These are phyloP conservation scores for Paecilomyces sp. DNA, from an alignment of 2,329 filamentous ascomycete genomes.

Conservation along the genomic window DNA sequence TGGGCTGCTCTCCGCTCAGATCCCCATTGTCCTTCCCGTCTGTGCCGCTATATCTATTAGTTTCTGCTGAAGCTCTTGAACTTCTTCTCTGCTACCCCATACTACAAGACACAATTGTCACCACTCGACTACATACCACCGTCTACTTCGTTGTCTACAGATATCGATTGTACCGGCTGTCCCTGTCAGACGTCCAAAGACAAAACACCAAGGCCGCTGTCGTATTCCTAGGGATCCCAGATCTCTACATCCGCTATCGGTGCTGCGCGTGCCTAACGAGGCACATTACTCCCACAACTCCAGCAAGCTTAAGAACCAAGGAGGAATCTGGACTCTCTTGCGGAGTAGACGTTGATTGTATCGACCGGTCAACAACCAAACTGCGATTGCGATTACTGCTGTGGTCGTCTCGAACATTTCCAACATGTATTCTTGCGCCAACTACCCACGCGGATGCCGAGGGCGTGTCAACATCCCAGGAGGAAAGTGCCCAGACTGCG, in stretches of 20 bases:
- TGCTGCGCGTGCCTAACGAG: neutral
- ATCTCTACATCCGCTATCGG: neutral
- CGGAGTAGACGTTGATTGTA: neutral
- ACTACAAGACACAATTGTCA: neutral
- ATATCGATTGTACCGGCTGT: neutral
- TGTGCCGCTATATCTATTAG: neutral
- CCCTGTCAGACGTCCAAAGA: neutral
- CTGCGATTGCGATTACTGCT: neutral
- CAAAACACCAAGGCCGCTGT: neutral
- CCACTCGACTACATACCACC: neutral
- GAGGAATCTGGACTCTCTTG: neutral
- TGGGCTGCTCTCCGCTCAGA: neutral
- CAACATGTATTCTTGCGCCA: conserved; percentile 41
- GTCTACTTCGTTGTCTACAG: neutral
- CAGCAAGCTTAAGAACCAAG: neutral
- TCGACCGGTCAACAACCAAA: neutral
- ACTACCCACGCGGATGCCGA: conserved; percentile 42
- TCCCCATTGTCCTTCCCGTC: neutral
- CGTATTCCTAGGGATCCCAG: neutral
- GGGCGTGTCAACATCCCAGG: conserved; percentile 38
- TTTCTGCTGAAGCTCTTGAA: neutral
- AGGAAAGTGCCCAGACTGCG: conserved; percentile 38
- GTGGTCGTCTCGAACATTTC: neutral
- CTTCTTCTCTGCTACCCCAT: neutral
- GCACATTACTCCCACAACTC: neutral